Evolutionary conservation across 805 yeast genomes (phyloP), one percentile per base, ranked within the genome.

Genomic region (Lipomyces sp.): DNA sequence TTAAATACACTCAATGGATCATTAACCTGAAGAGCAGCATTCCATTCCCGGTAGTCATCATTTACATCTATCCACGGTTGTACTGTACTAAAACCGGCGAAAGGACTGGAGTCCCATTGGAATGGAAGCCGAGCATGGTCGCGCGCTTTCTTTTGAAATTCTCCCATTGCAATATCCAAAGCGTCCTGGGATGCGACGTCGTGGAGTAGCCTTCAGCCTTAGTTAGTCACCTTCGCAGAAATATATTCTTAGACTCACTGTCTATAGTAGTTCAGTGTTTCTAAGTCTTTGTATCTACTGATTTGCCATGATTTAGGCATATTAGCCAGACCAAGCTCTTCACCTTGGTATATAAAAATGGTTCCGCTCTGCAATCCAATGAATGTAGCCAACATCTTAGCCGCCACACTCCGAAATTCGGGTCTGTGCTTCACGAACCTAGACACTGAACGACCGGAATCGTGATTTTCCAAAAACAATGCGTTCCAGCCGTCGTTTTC

Each of bases 401-500:
- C 85, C 32, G 84, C 79, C 61, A 75, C 73, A 59, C 72, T 77
- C 56, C 81, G 74, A 75, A 73, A 65, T 60, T 75, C 71, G 45
- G 75, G 76, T 4, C 80, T 76, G 61, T 79, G 81, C 74, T 79
- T 78, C 58, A 85, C 86, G 73, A 84, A 85, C 72, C 88, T 79
- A 13, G 86, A 75, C 50, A 84, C 80, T 35, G 82, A 77, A 73
- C 88, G 79, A 15, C 87, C 84, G 72, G 84, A 87, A 75, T 85
- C 88, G 73, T 85, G 89, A 73, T 85, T 85, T 74, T 85, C 89
- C 66, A 82, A 73, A 75, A 81, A 85, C n/a, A 81, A 80, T 15
- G 88, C 83, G 34, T 84, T 75, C 88, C 89, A 85, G 18, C 85
- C 86, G 69, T 85, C 87, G 18, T 85, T 80, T 18, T 78, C 82